Base-by-base conservation (phyloP, 345 rosid genomes). In the Populus alba region DNA sequence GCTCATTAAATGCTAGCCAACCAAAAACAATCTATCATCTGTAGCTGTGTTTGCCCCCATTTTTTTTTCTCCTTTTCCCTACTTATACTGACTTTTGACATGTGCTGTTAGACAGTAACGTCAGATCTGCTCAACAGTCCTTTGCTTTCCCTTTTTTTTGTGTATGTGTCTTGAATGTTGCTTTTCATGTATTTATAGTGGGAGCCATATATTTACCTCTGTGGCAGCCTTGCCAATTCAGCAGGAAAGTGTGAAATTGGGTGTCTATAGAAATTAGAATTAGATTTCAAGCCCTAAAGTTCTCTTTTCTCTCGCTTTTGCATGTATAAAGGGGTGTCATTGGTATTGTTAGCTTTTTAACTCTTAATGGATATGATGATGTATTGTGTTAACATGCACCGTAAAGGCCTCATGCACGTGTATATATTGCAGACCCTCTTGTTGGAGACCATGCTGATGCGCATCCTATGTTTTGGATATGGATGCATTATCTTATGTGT, bases 311-410 rank as follows among this genome's bases (percentile, higher is more conserved):
- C 10, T 31, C 22, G 20, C 70, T 67, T 1, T 35, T 35, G n/a
- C 9, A 27, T 31, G n/a, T 25, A 37, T 18, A 7, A 27, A 31
- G 70, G 25, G 45, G 70, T 3, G 39, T 57, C 63, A 12, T 45
- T 53, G 71, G 55, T 75, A 43, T 8, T 9, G 76, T 38, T 63
- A 66, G 77, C 39, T 27, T 72, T 55, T 27, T 53, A 73, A 66
- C 80, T 76, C 76, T 88, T 86, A 85, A 87, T 79, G 83, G 84
- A 86, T 87, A 81, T 79, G 79, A 78, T 87, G 81, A 81, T 89
- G 81, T 89, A 80, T 89, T 88, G 85, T 87, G 82, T 91, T 88
- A 90, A 89, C 85, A 90, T 91, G 86, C 87, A 85, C 87, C 20
- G 89, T 92, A 84, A 90, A 84, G 49, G 49, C 45, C 12, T 45